Evolutionary conservation across 495 filamentous ascomycete species (phyloP), one percentile per base, ranked within the genome.

Genomic region (Glutinoglossum americanum): DNA sequence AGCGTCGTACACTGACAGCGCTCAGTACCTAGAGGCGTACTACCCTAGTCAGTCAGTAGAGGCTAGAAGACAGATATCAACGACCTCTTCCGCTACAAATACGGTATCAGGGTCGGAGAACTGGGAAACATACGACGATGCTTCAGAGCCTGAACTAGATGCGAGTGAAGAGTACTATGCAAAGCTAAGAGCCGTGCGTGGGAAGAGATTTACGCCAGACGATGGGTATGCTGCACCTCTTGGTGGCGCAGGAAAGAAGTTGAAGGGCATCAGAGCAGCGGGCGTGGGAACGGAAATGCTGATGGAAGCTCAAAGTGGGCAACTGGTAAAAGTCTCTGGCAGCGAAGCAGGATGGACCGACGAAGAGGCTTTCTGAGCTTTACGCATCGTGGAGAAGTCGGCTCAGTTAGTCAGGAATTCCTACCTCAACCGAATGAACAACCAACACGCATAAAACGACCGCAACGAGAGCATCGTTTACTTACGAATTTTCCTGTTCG

Each of bases 81-180:
- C 78, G 59, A 78, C 80, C 9, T 84, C 80, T 2, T 76, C 76
- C 17, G 66, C 72, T 30, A 78, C 75, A 60, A 86, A 83, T 0
- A 73, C 70, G 3, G 75, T 82, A 2, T 83, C 84, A 11, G 86
- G 87, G 2, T 90, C 85, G 0, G 89, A 94, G 69, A 96, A 96
- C 67, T 96, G 89, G 89, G 88, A 96, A 71, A 93, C 87, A 25
- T 94, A 88, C 60, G 84, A 87, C 61, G 83, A 87, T 66, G 78
- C 75, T 44, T 82, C 80, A 3, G 87, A 82, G 56, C 82, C 83
- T 0, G 87, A 92, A 61, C 69, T 68, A 33, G 87, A 89, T 66
- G 76, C 78, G 1, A 80, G 77, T 19, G 84, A 89, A 57, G 73
- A 78, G 8, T 89, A 90, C 66, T 88, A 84, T 64, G 81, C 84